Evolutionary conservation across 2,329 filamentous ascomycete genomes (phyloP).

Genomic region (Bipolaris gigantea): DNA sequence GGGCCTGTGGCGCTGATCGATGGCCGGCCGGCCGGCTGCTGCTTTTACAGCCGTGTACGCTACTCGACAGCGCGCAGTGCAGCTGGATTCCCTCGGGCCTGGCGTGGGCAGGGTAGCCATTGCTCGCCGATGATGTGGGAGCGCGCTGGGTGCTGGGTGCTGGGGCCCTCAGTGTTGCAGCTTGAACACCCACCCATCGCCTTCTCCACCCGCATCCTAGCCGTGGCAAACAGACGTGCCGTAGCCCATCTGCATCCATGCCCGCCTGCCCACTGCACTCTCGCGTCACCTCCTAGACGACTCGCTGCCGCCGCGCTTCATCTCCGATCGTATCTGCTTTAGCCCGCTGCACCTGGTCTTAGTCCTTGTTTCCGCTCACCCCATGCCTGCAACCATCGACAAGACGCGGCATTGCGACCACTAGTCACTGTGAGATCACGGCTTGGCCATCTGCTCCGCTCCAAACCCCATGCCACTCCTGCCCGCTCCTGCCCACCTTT

Average conservation of each 20-base stretch:
- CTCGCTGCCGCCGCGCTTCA: constrained; percentile 36
- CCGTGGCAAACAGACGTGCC: constrained; percentile 25
- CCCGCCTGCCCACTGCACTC: constrained; percentile 20
- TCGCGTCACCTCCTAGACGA: constrained; percentile 29
- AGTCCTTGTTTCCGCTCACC: constrained; percentile 28
- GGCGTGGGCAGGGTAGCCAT: constrained; percentile 22
- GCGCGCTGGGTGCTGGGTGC: too few species aligned
- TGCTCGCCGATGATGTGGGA: constrained; percentile 5
- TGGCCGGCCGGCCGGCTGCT: not conserved
- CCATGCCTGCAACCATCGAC: constrained; percentile 27
- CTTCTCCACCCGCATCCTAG: constrained; percentile 15
- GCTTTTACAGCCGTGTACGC: constrained; percentile 1
- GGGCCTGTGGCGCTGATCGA: constrained; percentile 13
- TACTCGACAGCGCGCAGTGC: not conserved
- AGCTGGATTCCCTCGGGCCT: constrained; percentile 24
- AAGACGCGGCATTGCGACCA: constrained; percentile 24
- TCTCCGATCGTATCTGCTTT: constrained; percentile 46
- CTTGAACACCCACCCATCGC: constrained; percentile 18
- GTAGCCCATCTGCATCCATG: constrained; percentile 15
- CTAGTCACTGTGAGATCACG: constrained; percentile 35
- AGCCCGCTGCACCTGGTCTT: constrained; percentile 22
- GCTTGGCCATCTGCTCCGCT: constrained; percentile 25
- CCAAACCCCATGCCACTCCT: constrained; percentile 29
- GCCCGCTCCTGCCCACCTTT: constrained; percentile 28
- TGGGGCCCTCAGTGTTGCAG: constrained; percentile 11